These are phyloP conservation scores for Pichia sp. DNA, from an alignment of 1,139 yeast species.

Conservation along the genomic window DNA sequence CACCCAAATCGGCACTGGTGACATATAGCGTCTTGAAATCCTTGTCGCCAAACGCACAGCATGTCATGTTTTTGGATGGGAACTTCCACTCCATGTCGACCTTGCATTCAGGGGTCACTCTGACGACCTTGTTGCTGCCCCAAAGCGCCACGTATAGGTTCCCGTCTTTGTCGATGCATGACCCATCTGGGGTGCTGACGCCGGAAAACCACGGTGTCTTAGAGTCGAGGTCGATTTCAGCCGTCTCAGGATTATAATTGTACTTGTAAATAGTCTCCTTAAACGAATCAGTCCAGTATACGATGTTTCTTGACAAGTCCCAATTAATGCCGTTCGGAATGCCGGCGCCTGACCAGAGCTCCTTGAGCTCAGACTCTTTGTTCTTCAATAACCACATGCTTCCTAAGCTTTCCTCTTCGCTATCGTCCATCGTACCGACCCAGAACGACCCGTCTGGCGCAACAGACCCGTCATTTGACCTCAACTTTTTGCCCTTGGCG, in stretches of 20 bases:
- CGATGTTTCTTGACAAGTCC: slow-evolving; percentile 38
- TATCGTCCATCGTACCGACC: slow-evolving; percentile 67
- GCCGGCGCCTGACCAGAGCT: slow-evolving; percentile 36
- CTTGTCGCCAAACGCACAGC: slow-evolving; percentile 69
- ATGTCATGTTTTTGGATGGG: slow-evolving; percentile 63
- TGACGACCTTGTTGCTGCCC: slow-evolving; percentile 53
- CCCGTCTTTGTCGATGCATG: slow-evolving; percentile 58
- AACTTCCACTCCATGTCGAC: slow-evolving; percentile 48
- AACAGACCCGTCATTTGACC: slow-evolving; percentile 72
- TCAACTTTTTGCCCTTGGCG: slow-evolving; percentile 34
- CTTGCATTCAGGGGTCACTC: slow-evolving; percentile 47
- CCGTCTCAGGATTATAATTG: slow-evolving; percentile 48
- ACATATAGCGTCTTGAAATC: slow-evolving; percentile 56
- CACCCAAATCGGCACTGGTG: slow-evolving; percentile 55
- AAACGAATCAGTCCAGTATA: slow-evolving; percentile 73
- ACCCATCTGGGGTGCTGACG: slow-evolving; percentile 71
- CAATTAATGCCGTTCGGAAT: slow-evolving; percentile 85
- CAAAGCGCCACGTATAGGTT: slow-evolving; percentile 68
- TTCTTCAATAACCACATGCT: slow-evolving; percentile 40
- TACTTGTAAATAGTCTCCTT: slow-evolving; percentile 56
- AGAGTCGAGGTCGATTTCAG: slow-evolving; percentile 40
- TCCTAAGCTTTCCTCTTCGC: slow-evolving; percentile 39
- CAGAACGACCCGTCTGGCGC: slow-evolving; percentile 67
- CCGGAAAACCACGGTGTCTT: slow-evolving; percentile 33
- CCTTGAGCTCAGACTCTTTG: slow-evolving; percentile 26